A percentile compares a stretch with the other conserved stretches of the same genome.
Conservation (phyloP, 2,329 filamentous ascomycete species). For the Ceratocystis diversiconidia region DNA sequence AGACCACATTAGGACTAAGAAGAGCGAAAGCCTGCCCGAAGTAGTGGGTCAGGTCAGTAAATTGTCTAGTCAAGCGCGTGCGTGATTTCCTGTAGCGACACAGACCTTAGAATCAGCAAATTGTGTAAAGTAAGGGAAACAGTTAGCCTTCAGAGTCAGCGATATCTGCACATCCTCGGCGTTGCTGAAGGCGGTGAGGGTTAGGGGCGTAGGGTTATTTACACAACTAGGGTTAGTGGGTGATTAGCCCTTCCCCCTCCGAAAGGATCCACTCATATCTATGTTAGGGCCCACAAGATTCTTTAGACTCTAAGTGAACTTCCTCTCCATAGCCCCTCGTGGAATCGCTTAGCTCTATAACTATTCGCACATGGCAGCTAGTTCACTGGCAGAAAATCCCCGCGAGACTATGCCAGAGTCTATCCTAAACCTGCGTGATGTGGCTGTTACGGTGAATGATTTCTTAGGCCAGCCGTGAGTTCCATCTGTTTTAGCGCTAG, state of each 20-base stretch:
- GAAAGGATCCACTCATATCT: background rate
- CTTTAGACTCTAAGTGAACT: background rate
- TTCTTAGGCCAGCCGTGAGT: slow-evolving; percentile 41
- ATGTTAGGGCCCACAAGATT: background rate
- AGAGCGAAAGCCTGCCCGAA: background rate
- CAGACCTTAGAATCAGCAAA: background rate
- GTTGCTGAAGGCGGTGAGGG: background rate
- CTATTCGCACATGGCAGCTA: background rate
- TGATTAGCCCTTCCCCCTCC: background rate
- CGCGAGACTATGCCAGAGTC: slow-evolving; percentile 6
- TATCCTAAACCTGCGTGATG: slow-evolving; percentile 65
- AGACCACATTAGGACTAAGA: background rate
- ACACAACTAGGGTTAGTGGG: background rate
- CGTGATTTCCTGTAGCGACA: background rate
- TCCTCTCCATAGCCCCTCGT: background rate
- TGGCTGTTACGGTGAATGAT: slow-evolving; percentile 51
- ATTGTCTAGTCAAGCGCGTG: background rate
- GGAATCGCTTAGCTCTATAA: background rate
- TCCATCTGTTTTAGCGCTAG: background rate
- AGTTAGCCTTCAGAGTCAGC: background rate
- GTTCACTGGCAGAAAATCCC: background rate
- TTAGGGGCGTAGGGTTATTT: background rate
- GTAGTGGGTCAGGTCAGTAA: background rate
- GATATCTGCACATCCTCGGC: background rate
- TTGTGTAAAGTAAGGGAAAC: background rate